Conservation (phyloP, 1,284 basidiomycete species). For the Trichosporon sp. region DNA sequence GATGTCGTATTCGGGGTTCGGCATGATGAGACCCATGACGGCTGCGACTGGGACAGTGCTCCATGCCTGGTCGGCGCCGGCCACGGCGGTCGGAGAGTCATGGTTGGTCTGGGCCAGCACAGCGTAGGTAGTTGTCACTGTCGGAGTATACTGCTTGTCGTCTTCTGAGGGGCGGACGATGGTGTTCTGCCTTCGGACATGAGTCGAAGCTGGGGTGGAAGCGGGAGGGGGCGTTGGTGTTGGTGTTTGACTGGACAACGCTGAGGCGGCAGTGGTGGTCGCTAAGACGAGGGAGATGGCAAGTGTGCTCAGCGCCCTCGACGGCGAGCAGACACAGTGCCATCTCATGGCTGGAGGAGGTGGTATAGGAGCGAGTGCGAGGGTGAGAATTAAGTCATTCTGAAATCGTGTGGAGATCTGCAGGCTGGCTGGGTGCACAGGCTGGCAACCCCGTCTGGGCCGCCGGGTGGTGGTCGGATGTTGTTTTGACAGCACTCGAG, state of each 20-base stretch:
- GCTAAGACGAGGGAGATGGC: neutral
- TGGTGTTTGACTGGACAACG: neutral
- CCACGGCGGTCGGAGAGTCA: neutral
- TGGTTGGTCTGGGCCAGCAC: neutral
- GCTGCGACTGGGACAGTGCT: conserved; percentile 29
- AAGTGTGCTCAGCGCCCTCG: neutral
- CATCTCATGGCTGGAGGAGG: neutral
- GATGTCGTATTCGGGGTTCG: conserved; percentile 34
- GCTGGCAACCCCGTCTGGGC: neutral
- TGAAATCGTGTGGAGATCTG: neutral
- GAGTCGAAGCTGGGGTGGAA: neutral
- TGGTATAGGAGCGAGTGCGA: neutral
- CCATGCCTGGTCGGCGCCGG: conserved; percentile 1
- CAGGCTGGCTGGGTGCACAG: neutral
- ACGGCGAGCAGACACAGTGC: neutral
- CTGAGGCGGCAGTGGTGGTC: neutral
- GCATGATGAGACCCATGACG: conserved; percentile 47
- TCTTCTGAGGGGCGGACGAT: neutral
- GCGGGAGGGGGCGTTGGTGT: neutral
- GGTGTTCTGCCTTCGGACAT: neutral
- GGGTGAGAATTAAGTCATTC: neutral
- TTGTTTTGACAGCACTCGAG: neutral
- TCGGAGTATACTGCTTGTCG: neutral
- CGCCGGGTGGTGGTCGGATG: neutral
- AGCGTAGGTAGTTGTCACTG: neutral